Evolutionary conservation across 441 rosid genomes (phyloP).

Genomic region (Pelargonium cotyledonis): DNA sequence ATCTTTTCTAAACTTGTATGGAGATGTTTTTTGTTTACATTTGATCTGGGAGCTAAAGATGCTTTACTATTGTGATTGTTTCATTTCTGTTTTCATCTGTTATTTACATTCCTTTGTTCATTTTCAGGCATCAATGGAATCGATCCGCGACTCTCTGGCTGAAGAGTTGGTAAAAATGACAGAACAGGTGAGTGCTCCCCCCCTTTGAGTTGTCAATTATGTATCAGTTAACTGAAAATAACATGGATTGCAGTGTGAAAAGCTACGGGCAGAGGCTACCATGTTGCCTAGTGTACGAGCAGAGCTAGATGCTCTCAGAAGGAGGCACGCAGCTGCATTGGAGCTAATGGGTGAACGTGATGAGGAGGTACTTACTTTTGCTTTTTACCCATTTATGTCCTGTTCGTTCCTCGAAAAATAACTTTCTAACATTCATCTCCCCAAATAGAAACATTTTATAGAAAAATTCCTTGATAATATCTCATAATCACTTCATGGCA

Average conservation of each 20-base stretch:
- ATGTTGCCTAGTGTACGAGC: constrained; percentile 73
- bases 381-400: not conserved
- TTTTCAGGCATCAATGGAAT: constrained; percentile 79
- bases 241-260: constrained; percentile 64
- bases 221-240: not conserved
- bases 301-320: constrained; percentile 85
- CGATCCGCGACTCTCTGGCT: constrained; percentile 93
- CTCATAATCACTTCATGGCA: not conserved
- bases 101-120: constrained; percentile 19
- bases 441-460: not conserved
- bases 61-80: not conserved
- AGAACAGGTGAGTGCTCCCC: constrained; percentile 51
- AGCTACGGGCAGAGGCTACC: constrained; percentile 63
- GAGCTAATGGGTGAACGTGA: constrained; percentile 99
- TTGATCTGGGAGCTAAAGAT: not conserved
- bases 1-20: constrained; percentile 9
- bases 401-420: not conserved
- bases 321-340: constrained; percentile 90
- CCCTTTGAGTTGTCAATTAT: not conserved
- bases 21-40: not conserved
- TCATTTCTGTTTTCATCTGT: not conserved
- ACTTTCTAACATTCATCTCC: not conserved
- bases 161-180: constrained; percentile 97
- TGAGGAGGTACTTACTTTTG: constrained; percentile 62
- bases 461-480: not conserved